Evolutionary conservation across 2,329 filamentous ascomycete genomes (phyloP).

Genomic region (Aspergillus spinulosporus): DNA sequence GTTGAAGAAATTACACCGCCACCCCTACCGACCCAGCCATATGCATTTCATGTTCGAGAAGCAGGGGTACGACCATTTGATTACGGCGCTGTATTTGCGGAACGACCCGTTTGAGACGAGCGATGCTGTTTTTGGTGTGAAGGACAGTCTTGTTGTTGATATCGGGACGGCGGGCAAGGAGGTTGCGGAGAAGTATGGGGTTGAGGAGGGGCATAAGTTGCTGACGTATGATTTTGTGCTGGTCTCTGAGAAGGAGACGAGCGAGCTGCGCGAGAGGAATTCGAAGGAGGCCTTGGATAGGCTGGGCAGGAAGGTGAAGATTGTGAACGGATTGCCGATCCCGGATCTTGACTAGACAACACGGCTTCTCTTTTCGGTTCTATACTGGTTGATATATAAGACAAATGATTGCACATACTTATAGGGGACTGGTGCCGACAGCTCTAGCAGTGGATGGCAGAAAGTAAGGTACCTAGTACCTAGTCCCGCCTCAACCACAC

Average conservation of each 20-base stretch:
- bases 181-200: constrained; percentile 61
- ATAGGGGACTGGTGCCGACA: too few species aligned
- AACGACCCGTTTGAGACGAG: constrained; percentile 79
- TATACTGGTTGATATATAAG: too few species aligned
- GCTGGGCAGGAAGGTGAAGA: constrained; percentile 67
- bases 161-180: constrained; percentile 54
- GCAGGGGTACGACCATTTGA: constrained; percentile 72
- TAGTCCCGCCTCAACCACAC: background rate
- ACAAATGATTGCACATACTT: too few species aligned
- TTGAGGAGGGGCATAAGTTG: constrained; percentile 63
- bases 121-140: constrained; percentile 85
- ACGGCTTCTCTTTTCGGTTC: too few species aligned
- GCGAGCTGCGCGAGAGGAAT: constrained; percentile 63
- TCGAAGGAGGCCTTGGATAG: constrained; percentile 67
- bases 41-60: constrained; percentile 91
- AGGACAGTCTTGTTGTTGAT: constrained; percentile 74
- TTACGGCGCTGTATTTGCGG: constrained; percentile 79
- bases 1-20: constrained; percentile 65
- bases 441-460: too few species aligned
- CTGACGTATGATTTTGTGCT: constrained; percentile 76
- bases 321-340: constrained; percentile 74
- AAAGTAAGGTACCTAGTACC: too few species aligned
- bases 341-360: constrained; percentile 61
- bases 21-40: constrained; percentile 74
- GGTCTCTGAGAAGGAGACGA: constrained; percentile 69